Evolutionary conservation across 768 basidiomycete genomes (phyloP).

Genomic region (Megacollybia marginata): DNA sequence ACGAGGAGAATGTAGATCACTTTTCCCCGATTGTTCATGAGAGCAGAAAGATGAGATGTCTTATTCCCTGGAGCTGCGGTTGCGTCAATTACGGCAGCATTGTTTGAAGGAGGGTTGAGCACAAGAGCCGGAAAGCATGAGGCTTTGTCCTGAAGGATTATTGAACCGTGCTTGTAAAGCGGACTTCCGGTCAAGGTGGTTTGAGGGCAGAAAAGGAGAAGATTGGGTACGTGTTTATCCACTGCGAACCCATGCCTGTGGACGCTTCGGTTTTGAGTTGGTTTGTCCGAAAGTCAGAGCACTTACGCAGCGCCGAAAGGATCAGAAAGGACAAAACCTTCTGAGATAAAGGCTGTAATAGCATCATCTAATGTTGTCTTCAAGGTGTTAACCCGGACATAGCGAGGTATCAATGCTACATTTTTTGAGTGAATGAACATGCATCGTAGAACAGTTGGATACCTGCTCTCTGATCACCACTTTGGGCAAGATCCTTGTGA

Average conservation of each 20-base stretch:
- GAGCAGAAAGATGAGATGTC: conserved; percentile 85
- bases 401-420: conserved; percentile 69
- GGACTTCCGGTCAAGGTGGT: conserved; percentile 61
- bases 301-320: conserved; percentile 49
- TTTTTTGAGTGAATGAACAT: background rate
- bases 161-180: conserved; percentile 67
- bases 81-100: conserved; percentile 75
- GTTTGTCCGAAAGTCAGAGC: background rate
- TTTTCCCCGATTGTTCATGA: conserved; percentile 79
- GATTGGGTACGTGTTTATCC: conserved; percentile 77
- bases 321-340: conserved; percentile 47
- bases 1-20: conserved; percentile 29
- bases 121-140: conserved; percentile 93
- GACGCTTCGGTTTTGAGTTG: background rate
- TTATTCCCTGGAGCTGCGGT: conserved; percentile 98
- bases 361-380: conserved; percentile 64
- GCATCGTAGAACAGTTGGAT: background rate
- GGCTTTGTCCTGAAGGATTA: conserved; percentile 96
- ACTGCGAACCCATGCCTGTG: conserved; percentile 43
- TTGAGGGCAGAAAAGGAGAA: conserved; percentile 70
- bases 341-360: conserved; percentile 41
- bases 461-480: conserved; percentile 62
- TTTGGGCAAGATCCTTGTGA: conserved; percentile 56
- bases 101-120: conserved; percentile 59
- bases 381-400: conserved; percentile 75